A percentile compares a stretch with the other conserved stretches of the same genome.
Conservation (phyloP, 1,139 yeast species). For the Scheffersomyces cryptocercus region DNA sequence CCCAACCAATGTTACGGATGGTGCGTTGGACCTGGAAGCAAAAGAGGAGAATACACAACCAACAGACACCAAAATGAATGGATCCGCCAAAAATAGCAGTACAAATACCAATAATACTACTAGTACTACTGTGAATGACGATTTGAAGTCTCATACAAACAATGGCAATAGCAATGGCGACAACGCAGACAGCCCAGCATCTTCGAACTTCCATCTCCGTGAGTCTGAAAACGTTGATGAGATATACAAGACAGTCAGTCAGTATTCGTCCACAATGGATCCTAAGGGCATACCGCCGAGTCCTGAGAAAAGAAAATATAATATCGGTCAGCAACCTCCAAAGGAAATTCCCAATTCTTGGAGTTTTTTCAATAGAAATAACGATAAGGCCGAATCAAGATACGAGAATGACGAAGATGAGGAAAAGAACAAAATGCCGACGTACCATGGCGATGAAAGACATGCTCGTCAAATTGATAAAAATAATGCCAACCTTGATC, state of each 20-base stretch:
- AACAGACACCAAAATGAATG: too few relatives aligned
- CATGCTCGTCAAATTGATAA: background rate
- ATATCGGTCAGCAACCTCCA: slow-evolving; percentile 15
- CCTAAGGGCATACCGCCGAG: background rate
- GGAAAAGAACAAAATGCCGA: slow-evolving; percentile 11
- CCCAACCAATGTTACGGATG: too few relatives aligned
- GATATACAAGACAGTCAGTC: background rate
- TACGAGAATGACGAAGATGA: slow-evolving; percentile 30
- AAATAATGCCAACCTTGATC: slow-evolving; percentile 4
- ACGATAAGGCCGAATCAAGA: slow-evolving; percentile 27
- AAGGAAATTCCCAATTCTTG: slow-evolving; percentile 30
- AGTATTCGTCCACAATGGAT: background rate
- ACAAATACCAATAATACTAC: too few relatives aligned
- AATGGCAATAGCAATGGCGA: too few relatives aligned
- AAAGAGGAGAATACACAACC: too few relatives aligned
- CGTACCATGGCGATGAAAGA: too few relatives aligned
- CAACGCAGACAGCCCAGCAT: too few relatives aligned
- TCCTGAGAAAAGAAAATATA: background rate
- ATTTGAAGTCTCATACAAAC: too few relatives aligned
- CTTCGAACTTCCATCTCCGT: background rate
- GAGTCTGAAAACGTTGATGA: background rate
- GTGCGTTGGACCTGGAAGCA: too few relatives aligned
- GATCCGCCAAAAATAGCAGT: too few relatives aligned
- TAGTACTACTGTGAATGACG: too few relatives aligned
- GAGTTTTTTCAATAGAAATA: slow-evolving; percentile 22